Evolutionary conservation across 805 yeast species (phyloP), one percentile per base, ranked within the genome.

Genomic region (Saturnispora sanitii): DNA sequence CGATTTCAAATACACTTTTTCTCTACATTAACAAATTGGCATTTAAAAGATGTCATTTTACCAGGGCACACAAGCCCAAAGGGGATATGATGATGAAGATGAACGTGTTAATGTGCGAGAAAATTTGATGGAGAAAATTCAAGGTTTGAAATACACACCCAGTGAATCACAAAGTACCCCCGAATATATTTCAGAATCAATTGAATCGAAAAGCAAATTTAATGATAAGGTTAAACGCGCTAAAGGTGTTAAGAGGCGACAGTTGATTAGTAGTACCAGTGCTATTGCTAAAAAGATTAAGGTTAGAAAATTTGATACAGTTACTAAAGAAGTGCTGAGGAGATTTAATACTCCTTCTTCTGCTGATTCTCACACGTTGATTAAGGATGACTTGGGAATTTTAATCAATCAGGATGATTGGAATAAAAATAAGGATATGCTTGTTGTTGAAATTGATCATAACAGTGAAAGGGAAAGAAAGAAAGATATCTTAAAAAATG

Each of bases 401-500:
- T 33, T 33, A 23, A 28, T 32, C 22, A 28, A 27, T 28, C n/a
- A 33, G 8, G 39, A 42, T 4, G 46, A 45, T 21, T 45, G 49
- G 49, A 23, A 32, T 16, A 29, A 6, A 13, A 22, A 37, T 18
- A 11, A 36, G 15, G 38, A 36, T 2, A 11, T 27, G 20, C n/a
- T 20, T 28, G 21, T 12, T 9, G 28, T 19, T 26, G 16, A 18
- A 3, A 23, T n/a, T 6, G n/a, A 18, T 11, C 17, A 35, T 19
- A 31, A 23, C 9, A 38, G 33, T 17, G 41, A 43, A 28, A 12
- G 18, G 6, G 28, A 35, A 13, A 21, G 29, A 20, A 20, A 20
- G 13, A 37, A 37, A 22, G 16, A 33, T 11, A 33, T 32, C 7
- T 33, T 32, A 6, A 22, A 39, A 11, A 29, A 13, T 9, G 41